Evolutionary conservation across 164 flowering plant species (phyloP), one percentile per base, ranked within the genome.

Genomic region (Buxus sempervirens): DNA sequence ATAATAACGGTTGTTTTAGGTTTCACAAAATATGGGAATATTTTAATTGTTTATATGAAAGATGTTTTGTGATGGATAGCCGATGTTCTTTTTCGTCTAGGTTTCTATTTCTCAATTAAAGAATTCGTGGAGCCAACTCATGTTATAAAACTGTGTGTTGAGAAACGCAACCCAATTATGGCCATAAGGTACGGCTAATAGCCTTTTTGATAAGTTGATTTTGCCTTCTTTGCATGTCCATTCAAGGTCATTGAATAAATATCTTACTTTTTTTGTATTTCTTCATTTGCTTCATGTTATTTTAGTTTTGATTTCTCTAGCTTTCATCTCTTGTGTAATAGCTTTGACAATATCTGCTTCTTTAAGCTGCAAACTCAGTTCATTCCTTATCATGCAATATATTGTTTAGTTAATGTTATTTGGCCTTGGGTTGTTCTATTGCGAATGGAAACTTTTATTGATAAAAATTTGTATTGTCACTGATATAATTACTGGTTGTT

Each of bases 161-260:
- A 69, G 57, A 82, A 78, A 58, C 67, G 83, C 23, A 63, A 80
- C 1, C 87, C 91, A 38, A n/a, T 68, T 20, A 49, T 84, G 73
- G 92, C 88, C 16, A 75, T 88, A 71, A 89, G 97, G 97, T 88
- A 81, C 20, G 65, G 20, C 3, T 41, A 1, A 22, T 14, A 0
- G 14, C 26, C 27, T 25, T 24, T n/a, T 13, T 54, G n/a, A 2
- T n/a, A 38, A 32, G 32, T 19, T 38, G 49, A 19, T n/a, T 15
- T 60, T 62, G 42, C n/a, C 22, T 64, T 67, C 9, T 58, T 58
- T 18, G 5, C 12, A 51, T 56, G 20, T 60, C 54, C 49, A 54
- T 20, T n/a, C 38, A 38, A 15, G 19, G 22, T 1, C 7, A 26
- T 21, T 58, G 51, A 45, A 45, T 45, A 1, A 15, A 10, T 45